phyloP scores from a whole-genome alignment of 345 rosid genomes.

The Syzygium oleosum region DNA sequence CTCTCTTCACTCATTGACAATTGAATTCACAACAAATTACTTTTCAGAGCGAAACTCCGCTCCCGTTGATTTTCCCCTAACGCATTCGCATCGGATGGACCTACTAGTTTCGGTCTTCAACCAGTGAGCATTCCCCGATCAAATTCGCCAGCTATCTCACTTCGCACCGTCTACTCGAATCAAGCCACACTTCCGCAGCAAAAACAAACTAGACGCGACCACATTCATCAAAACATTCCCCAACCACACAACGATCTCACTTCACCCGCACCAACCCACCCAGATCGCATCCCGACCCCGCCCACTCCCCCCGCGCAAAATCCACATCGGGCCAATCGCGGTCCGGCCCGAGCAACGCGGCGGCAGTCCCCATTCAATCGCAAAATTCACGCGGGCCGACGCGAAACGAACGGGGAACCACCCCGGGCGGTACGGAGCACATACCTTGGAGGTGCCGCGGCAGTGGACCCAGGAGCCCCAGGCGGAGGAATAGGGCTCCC shows the following conservation, averaged over 20 bases:
- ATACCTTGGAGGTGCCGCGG: conserved; percentile 76
- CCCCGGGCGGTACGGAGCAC: too few relatives aligned
- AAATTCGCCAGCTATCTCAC: neutral
- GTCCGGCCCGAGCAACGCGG: neutral
- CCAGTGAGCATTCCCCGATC: neutral
- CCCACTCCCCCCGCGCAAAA: neutral
- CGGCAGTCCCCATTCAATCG: neutral
- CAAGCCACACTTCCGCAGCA: neutral
- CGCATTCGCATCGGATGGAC: neutral
- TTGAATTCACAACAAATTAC: neutral
- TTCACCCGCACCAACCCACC: neutral
- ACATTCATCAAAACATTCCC: neutral
- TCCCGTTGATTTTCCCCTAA: neutral
- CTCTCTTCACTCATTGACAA: neutral
- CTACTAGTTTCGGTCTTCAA: neutral
- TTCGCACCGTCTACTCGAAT: neutral
- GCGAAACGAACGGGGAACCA: too few relatives aligned
- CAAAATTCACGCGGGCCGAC: too few relatives aligned
- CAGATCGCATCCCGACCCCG: neutral
- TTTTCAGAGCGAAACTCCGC: neutral
- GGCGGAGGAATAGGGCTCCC: conserved; percentile 80
- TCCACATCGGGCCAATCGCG: neutral
- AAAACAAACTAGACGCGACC: neutral
- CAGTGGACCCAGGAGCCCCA: conserved; percentile 97
- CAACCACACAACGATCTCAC: neutral